Base-by-base conservation (phyloP, 148 eudicot species). In the Talinum fruticosum region DNA sequence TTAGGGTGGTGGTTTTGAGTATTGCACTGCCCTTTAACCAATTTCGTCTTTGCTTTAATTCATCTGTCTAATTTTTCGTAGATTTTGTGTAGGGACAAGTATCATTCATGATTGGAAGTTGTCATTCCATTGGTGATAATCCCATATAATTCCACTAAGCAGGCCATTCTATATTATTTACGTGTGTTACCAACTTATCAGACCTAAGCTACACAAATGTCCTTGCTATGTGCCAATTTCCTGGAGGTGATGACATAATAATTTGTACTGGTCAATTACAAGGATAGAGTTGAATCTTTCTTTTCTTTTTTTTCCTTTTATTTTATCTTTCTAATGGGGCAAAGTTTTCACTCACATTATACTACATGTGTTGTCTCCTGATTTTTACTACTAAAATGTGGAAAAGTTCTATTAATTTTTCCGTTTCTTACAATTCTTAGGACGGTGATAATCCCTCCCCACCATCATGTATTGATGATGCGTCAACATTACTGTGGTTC, bases 401-500 rank as follows among this genome's bases (percentile, higher is more conserved):
- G 44, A 49, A 30, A 81, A n/a, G 69, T 10, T 44, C 5, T 72
- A 71, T 72, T 71, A 38, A 76, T 59, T 78, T 69, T 53, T 10
- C n/a, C 45, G 57, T 71, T 32, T 37, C 49, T 34, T 62, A 77
- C 65, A 54, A 19, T 65, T 66, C 66, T 61, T 84, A 89, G 91
- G 88, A 79, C 69, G 79, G 69, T 57, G 90, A 87, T 61, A 81
- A 37, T 78, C 70, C 84, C 82, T 64, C 82, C 64, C 83, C 81
- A 64, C 80, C 83, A 24, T 87, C 87, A 64, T 88, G 90, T 76
- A 82, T 90, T 65, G 93, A 92, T 59, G 93, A 90, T 81, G 80
- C 89, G 66, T 92, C 97, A 65, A 79, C 87, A 68, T 81, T 90
- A 76, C 92, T 92, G 68, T 76, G 83, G 80, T 92, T 88, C 80